Conservation (phyloP, 2,329 filamentous ascomycete species). For the Diaporthe humulicola region DNA sequence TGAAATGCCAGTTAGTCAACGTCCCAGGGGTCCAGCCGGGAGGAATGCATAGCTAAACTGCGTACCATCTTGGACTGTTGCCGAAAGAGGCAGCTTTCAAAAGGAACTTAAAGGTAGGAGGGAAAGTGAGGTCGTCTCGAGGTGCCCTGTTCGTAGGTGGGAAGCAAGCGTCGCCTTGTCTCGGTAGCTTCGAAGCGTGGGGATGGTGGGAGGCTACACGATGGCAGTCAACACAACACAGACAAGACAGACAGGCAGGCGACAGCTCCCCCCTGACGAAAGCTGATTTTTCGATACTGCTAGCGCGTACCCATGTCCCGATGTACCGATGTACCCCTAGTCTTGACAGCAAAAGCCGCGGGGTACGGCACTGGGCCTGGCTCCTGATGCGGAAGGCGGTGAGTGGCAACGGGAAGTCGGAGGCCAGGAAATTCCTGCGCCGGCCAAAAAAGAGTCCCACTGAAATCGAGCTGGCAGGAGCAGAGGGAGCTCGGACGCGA, state of each 20-base stretch:
- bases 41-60: background rate
- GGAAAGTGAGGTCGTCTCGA: background rate
- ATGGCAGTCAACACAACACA: slow-evolving; percentile 34
- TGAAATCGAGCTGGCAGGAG: slow-evolving; percentile 6
- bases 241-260: slow-evolving; percentile 8
- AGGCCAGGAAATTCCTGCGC: slow-evolving; percentile 33
- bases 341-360: slow-evolving; percentile 24
- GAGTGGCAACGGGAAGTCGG: background rate
- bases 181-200: slow-evolving; percentile 22
- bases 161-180: slow-evolving; percentile 6
- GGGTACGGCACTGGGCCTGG: slow-evolving; percentile 15
- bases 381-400: slow-evolving; percentile 10
- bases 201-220: slow-evolving; percentile 24
- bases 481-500: slow-evolving; percentile 27
- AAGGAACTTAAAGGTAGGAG: too few relatives aligned
- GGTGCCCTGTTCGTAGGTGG: background rate
- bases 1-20: slow-evolving; percentile 7
- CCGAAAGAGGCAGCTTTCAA: too few relatives aligned
- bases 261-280: slow-evolving; percentile 28
- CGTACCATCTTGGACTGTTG: slow-evolving; percentile 36
- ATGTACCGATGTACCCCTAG: slow-evolving; percentile 16
- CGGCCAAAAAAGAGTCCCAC: slow-evolving; percentile 20
- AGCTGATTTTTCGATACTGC: slow-evolving; percentile 39
- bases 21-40: background rate
- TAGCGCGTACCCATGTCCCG: slow-evolving; percentile 31